These are phyloP conservation scores for Kalaharituber pfeilii DNA, from an alignment of 2,329 filamentous ascomycete genomes.

Conservation along the genomic window DNA sequence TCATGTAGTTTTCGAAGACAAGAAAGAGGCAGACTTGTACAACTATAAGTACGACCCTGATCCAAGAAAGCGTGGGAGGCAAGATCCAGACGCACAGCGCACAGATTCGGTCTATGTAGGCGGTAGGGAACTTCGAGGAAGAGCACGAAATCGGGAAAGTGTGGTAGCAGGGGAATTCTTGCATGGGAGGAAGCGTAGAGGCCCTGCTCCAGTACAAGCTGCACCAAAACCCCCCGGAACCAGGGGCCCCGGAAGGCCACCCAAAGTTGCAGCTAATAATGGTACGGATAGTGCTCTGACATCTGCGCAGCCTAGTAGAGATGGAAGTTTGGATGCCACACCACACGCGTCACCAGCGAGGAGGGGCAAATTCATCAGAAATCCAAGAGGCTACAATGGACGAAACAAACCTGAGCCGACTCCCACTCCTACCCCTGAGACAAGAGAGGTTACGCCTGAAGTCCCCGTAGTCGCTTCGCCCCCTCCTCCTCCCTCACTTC, in stretches of 20 bases:
- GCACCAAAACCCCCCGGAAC: neutral
- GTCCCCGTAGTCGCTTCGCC: neutral
- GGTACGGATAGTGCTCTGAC: conserved; percentile 8
- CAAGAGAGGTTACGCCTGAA: neutral
- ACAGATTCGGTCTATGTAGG: conserved; percentile 12
- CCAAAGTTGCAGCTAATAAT: conserved; percentile 9
- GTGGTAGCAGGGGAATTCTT: conserved; percentile 1
- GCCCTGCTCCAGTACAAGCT: neutral
- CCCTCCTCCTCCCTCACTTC: neutral
- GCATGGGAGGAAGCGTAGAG: conserved; percentile 1
- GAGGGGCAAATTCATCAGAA: conserved; percentile 10
- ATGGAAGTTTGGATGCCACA: conserved; percentile 10
- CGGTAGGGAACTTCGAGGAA: conserved; percentile 11
- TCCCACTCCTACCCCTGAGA: neutral
- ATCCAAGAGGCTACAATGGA: neutral
- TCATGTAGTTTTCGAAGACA: conserved; percentile 14
- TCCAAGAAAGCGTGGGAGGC: conserved; percentile 15
- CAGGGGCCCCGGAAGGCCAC: conserved; percentile 12
- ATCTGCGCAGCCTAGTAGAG: conserved; percentile 5
- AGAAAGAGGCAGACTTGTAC: conserved; percentile 17
- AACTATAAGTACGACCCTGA: conserved; percentile 16
- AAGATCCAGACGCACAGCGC: conserved; percentile 16
- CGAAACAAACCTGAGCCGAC: conserved; percentile 1
- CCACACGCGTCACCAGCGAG: conserved; percentile 12
- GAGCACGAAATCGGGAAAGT: conserved; percentile 12